These are phyloP conservation scores for Termitomyces sp. DNA, from an alignment of 768 basidiomycete species.

Conservation along the genomic window DNA sequence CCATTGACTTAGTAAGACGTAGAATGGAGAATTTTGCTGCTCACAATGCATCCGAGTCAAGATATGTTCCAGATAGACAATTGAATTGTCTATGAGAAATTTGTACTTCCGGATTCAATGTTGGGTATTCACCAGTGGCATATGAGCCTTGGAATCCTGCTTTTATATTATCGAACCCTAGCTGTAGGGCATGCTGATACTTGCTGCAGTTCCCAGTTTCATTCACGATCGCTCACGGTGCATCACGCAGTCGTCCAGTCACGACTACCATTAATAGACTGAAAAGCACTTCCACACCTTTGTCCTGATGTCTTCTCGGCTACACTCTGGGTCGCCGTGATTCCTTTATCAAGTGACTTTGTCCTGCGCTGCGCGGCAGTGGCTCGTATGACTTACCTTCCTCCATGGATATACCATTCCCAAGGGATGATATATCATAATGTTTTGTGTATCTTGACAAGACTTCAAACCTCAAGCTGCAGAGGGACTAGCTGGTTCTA, in stretches of 20 bases:
- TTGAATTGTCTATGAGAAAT: not conserved
- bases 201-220: not conserved
- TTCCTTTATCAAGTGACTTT: not conserved
- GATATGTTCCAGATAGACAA: not conserved
- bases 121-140: no score
- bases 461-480: constrained; percentile 12
- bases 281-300: not conserved
- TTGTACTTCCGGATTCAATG: no score
- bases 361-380: not conserved
- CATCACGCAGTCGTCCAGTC: not conserved
- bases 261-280: no score
- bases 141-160: not conserved
- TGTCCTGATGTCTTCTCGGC: not conserved
- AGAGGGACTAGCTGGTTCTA: constrained; percentile 9
- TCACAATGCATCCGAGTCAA: not conserved
- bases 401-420: constrained; percentile 26
- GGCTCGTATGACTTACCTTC: not conserved
- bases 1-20: no score
- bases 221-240: not conserved
- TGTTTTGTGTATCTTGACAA: constrained; percentile 17
- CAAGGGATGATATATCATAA: not conserved
- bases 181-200: not conserved
- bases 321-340: not conserved
- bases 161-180: not conserved
- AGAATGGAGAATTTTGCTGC: not conserved